Percentiles rank a stretch among this genome's conserved stretches.
These are phyloP conservation scores for Botrytis galanthina DNA, from an alignment of 2,329 filamentous ascomycete genomes.

Conservation along the genomic window DNA sequence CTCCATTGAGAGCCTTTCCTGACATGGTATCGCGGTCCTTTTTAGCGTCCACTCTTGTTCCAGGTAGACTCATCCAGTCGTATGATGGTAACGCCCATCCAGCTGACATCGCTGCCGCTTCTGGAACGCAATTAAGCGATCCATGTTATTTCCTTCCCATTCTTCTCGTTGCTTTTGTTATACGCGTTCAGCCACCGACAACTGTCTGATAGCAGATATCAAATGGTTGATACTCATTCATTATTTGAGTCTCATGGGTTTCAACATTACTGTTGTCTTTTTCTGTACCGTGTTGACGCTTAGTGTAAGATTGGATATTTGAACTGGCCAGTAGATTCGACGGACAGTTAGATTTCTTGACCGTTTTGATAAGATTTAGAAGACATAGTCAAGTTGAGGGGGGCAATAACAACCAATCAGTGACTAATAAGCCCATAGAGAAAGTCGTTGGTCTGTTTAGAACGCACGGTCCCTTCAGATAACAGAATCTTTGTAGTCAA, in stretches of 20 bases:
- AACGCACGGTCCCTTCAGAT: not conserved
- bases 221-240: no score
- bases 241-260: no score
- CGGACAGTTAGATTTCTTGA: not conserved
- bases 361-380: not conserved
- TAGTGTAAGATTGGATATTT: not conserved
- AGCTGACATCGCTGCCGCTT: not conserved
- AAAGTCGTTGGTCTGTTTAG: not conserved
- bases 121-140: not conserved
- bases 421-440: not conserved
- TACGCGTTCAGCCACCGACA: no score
- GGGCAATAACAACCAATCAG: not conserved
- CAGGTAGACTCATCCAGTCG: not conserved
- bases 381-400: not conserved
- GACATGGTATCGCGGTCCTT: not conserved
- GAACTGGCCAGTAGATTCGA: accelerated
- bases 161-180: no score
- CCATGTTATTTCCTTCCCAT: no score
- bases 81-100: not conserved
- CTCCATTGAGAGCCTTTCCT: accelerated
- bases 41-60: not conserved
- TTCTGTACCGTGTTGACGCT: not conserved
- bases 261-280: no score
- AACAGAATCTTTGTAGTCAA: not conserved
- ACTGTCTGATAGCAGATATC: no score